A percentile compares a stretch with the other conserved stretches of the same genome.
These are phyloP conservation scores for Colletotrichum sansevieriae DNA, from an alignment of 2,329 filamentous ascomycete genomes.

Conservation along the genomic window DNA sequence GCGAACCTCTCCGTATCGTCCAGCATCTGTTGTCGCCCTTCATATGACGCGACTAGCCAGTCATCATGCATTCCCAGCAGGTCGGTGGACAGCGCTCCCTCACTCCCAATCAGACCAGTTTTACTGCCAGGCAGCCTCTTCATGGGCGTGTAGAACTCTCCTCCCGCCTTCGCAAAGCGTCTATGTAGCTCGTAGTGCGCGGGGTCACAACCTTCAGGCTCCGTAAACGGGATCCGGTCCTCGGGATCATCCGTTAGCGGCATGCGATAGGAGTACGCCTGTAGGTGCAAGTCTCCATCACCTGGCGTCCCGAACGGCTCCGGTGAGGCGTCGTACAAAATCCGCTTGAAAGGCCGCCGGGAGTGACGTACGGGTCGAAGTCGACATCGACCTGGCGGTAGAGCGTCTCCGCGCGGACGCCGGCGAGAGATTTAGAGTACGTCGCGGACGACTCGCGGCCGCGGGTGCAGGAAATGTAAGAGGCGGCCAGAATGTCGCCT, in stretches of 20 bases:
- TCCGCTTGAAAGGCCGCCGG: slow-evolving; percentile 40
- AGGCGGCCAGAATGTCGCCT: slow-evolving; percentile 45
- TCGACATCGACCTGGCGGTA: slow-evolving; percentile 43
- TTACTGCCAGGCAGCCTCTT: slow-evolving; percentile 39
- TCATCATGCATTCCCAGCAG: slow-evolving; percentile 45
- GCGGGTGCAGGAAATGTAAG: slow-evolving; percentile 36
- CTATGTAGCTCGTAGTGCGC: slow-evolving; percentile 41
- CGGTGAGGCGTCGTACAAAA: slow-evolving; percentile 42
- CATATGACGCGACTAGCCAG: slow-evolving; percentile 34
- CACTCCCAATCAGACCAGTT: slow-evolving; percentile 42
- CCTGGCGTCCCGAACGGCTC: slow-evolving; percentile 41
- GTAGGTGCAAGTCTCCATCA: slow-evolving; percentile 42
- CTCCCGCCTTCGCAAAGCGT: slow-evolving; percentile 29
- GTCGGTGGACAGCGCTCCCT: slow-evolving; percentile 43
- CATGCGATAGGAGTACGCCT: slow-evolving; percentile 44
- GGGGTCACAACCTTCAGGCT: slow-evolving; percentile 44
- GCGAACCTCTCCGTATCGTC: slow-evolving; percentile 41
- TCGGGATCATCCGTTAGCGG: slow-evolving; percentile 39
- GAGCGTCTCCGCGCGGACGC: slow-evolving; percentile 28
- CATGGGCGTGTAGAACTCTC: slow-evolving; percentile 37
- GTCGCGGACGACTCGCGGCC: slow-evolving; percentile 40
- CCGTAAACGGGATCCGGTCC: slow-evolving; percentile 38
- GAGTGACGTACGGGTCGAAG: slow-evolving; percentile 43
- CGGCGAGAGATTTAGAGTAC: no score
- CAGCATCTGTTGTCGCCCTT: slow-evolving; percentile 35